Conservation (phyloP, 257 asterid species). For the Linderniella brevidens region DNA sequence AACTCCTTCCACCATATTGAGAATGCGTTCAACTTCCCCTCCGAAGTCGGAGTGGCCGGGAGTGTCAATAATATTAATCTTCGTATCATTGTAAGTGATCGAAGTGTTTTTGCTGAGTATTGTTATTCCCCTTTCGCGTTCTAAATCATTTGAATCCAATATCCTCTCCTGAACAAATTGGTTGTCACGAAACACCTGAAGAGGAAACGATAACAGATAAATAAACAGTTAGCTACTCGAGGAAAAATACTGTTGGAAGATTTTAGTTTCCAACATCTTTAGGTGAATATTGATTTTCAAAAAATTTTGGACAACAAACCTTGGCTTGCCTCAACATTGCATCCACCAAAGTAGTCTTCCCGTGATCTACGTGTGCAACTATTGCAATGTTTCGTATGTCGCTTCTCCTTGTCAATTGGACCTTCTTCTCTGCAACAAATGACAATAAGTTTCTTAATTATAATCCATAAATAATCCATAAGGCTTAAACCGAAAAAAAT, state of each 20-base stretch:
- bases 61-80: conserved; percentile 89
- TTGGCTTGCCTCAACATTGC: conserved; percentile 88
- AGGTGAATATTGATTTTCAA: no score
- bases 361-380: conserved; percentile 99
- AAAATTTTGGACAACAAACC: conserved; percentile 22
- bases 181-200: conserved; percentile 94
- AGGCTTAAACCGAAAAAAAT: no score
- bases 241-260: no score
- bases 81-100: conserved; percentile 67
- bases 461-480: no score
- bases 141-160: conserved; percentile 96
- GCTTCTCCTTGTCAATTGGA: conserved; percentile 53
- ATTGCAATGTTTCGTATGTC: conserved; percentile 87
- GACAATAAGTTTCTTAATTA: conserved; percentile 8
- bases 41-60: conserved; percentile 99
- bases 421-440: conserved; percentile 34
- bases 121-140: conserved; percentile 98
- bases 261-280: no score
- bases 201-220: background rate
- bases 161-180: conserved; percentile 87
- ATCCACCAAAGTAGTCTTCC: conserved; percentile 96
- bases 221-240: background rate
- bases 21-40: conserved; percentile 97
- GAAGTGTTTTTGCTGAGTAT: conserved; percentile 98
- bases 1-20: conserved; percentile 99